These are phyloP conservation scores for Blastobotrys americana DNA, from an alignment of 805 yeast species.

Conservation along the genomic window DNA sequence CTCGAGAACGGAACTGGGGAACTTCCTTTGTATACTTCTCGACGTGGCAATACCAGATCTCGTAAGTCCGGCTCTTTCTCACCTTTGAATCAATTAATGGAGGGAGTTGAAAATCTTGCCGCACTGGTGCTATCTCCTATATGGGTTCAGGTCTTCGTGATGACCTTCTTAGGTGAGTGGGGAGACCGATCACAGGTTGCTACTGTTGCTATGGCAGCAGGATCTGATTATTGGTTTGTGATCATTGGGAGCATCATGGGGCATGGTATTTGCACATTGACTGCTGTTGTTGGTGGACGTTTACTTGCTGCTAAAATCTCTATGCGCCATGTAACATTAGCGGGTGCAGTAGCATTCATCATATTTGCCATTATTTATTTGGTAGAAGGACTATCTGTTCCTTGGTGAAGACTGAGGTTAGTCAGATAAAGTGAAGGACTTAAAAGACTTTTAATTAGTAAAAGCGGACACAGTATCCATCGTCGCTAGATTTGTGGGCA, in stretches of 20 bases:
- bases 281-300: conserved; percentile 93
- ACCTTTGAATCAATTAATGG: conserved; percentile 16
- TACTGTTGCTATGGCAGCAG: conserved; percentile 98
- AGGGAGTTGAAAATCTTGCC: conserved; percentile 48
- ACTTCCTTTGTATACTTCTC: conserved; percentile 11
- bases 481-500: too few relatives aligned
- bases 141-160: conserved; percentile 89
- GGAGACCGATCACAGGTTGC: conserved; percentile 98
- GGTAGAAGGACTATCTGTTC: conserved; percentile 41
- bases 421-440: too few relatives aligned
- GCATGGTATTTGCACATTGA: conserved; percentile 76
- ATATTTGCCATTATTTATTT: conserved; percentile 76
- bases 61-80: conserved; percentile 15
- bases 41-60: conserved; percentile 6
- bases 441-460: too few relatives aligned
- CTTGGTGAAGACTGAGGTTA: conserved; percentile 13
- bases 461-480: too few relatives aligned
- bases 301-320: conserved; percentile 81
- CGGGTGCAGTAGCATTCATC: conserved; percentile 84
- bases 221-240: conserved; percentile 83
- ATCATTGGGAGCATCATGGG: conserved; percentile 86
- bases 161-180: conserved; percentile 98
- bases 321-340: conserved; percentile 84
- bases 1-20: conserved; percentile 28
- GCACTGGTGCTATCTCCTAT: conserved; percentile 69